Percentiles rank a stretch among this genome's conserved stretches.
Evolutionary conservation across 192 early-diverging fungal genomes (phyloP).

Genomic region (Umbelopsis sp.): DNA sequence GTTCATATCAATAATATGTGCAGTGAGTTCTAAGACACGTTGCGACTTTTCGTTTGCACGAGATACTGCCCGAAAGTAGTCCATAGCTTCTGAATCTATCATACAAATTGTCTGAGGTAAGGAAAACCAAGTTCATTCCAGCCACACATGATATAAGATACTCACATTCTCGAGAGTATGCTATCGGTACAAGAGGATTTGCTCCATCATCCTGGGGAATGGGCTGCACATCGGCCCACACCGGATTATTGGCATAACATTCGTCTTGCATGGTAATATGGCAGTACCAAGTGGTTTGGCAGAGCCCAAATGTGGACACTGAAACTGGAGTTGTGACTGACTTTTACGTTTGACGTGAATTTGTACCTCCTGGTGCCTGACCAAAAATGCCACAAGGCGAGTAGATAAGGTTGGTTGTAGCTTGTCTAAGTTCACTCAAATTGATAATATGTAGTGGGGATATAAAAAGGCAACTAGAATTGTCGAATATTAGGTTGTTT

Average conservation of each 20-base stretch:
- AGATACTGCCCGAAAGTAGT: slow-evolving; percentile 84
- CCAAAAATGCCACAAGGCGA: no score
- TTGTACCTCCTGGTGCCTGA: no score
- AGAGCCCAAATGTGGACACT: neutral
- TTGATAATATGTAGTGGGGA: no score
- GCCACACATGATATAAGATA: neutral
- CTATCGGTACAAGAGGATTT: slow-evolving; percentile 79
- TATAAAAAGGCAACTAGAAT: no score
- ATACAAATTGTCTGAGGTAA: neutral
- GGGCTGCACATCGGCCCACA: slow-evolving; percentile 71
- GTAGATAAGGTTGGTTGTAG: no score
- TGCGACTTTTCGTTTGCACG: slow-evolving; percentile 71
- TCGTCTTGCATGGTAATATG: neutral
- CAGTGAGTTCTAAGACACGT: slow-evolving; percentile 83
- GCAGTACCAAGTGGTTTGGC: neutral
- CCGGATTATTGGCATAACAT: slow-evolving; percentile 29
- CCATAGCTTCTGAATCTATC: slow-evolving; percentile 77
- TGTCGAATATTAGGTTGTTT: neutral
- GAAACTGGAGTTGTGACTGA: neutral
- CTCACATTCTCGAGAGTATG: slow-evolving; percentile 78
- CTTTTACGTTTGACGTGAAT: no score
- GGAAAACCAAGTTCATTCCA: neutral
- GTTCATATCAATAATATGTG: slow-evolving; percentile 79
- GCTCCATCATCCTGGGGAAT: slow-evolving; percentile 81
- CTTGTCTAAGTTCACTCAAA: no score